Conservation (phyloP, 2,329 filamentous ascomycete genomes). For the Phialocephala subalpina region DNA sequence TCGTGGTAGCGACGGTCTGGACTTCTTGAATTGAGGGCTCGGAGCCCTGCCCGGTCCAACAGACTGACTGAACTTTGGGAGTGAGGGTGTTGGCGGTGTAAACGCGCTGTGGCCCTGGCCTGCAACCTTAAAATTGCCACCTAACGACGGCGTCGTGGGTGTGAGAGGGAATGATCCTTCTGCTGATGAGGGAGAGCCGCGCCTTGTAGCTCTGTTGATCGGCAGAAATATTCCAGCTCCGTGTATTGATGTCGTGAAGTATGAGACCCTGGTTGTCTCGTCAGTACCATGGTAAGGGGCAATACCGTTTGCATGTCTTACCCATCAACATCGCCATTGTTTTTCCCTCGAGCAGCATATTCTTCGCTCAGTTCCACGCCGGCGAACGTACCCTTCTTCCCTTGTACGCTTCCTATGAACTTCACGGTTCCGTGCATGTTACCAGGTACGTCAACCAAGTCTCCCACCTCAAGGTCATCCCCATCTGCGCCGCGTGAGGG, state of each 20-base stretch:
- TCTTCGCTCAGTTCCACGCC: slow-evolving; percentile 88
- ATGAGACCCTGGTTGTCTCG: slow-evolving; percentile 62
- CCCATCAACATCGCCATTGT: slow-evolving; percentile 96
- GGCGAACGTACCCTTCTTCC: slow-evolving; percentile 90
- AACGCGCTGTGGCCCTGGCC: slow-evolving; percentile 59
- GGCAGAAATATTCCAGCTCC: slow-evolving; percentile 95
- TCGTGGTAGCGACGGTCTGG: slow-evolving; percentile 81
- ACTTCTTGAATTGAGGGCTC: slow-evolving; percentile 76
- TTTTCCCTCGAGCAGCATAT: slow-evolving; percentile 87
- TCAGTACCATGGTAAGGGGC: slow-evolving; percentile 33
- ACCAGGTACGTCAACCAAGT: slow-evolving; percentile 89
- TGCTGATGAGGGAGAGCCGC: slow-evolving; percentile 63
- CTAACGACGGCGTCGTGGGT: slow-evolving; percentile 68
- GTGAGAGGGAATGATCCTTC: slow-evolving; percentile 67
- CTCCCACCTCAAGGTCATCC: slow-evolving; percentile 74
- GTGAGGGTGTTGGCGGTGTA: slow-evolving; percentile 69
- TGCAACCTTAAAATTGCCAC: slow-evolving; percentile 57
- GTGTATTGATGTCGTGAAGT: slow-evolving; percentile 81
- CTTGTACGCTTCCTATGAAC: slow-evolving; percentile 85
- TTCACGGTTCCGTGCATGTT: slow-evolving; percentile 91
- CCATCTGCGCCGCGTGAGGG: slow-evolving; percentile 58
- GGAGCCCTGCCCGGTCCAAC: slow-evolving; percentile 74
- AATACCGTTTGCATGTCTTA: slow-evolving; percentile 54
- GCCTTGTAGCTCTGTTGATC: slow-evolving; percentile 78
- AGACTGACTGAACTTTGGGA: slow-evolving; percentile 88